A percentile compares a stretch with the other conserved stretches of the same genome.
Conservation (phyloP, 768 basidiomycete species). For the Termitomyces sp. region DNA sequence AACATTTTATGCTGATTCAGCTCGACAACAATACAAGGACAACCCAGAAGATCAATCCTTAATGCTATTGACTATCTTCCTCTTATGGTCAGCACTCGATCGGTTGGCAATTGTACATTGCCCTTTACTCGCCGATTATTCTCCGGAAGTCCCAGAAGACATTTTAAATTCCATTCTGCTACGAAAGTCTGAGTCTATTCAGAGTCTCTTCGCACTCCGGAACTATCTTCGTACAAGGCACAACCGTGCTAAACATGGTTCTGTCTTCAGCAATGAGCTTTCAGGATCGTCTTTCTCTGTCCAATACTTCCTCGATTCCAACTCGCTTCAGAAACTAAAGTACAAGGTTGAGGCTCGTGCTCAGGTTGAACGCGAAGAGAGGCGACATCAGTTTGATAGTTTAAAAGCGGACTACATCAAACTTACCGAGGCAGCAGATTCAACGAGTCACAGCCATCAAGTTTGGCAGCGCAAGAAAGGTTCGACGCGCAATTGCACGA, state of each 20-base stretch:
- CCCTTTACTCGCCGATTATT: constrained; percentile 37
- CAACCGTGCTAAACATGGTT: constrained; percentile 11
- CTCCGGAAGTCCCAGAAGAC: constrained; percentile 35
- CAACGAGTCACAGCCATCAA: constrained; percentile 1
- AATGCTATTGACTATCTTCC: constrained; percentile 40
- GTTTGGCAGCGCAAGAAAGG: not conserved
- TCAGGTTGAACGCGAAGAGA: constrained; percentile 9
- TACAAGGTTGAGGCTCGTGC: constrained; percentile 24
- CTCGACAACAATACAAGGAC: constrained; percentile 21
- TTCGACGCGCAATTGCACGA: not conserved
- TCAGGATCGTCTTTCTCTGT: constrained; percentile 22
- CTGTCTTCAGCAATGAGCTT: constrained; percentile 27
- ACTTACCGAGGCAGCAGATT: constrained; percentile 8
- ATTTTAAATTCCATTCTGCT: constrained; percentile 40
- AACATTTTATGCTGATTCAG: constrained; percentile 19
- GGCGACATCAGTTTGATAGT: constrained; percentile 20
- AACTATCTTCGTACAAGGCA: constrained; percentile 28
- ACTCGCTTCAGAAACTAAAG: constrained; percentile 17
- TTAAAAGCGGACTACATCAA: constrained; percentile 17
- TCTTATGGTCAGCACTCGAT: constrained; percentile 47
- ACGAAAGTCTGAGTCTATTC: constrained; percentile 5
- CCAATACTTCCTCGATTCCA: constrained; percentile 27
- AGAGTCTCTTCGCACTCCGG: constrained; percentile 2
- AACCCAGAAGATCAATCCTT: constrained; percentile 35
- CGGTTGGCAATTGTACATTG: constrained; percentile 23